phyloP scores from a whole-genome alignment of 305 asterid species.

The Fraxinus sp. region DNA sequence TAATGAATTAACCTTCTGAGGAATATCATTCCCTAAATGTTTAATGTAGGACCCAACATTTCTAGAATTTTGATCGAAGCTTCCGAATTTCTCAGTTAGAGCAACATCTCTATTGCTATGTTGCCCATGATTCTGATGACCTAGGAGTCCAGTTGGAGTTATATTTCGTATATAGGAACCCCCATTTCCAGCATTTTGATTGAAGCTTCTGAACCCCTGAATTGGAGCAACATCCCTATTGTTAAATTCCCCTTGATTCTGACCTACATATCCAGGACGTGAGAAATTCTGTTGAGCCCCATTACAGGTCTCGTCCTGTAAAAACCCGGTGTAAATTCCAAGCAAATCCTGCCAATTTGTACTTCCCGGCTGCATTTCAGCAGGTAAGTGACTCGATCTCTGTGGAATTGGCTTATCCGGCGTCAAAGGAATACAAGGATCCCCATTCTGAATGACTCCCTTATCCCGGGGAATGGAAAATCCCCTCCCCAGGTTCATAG shows the following conservation, averaged over 20 bases:
- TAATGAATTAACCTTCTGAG: slow-evolving; percentile 42
- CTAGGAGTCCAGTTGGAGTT: slow-evolving; percentile 9
- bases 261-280: slow-evolving; percentile 18
- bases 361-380: slow-evolving; percentile 25
- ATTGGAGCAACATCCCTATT: slow-evolving; percentile 26
- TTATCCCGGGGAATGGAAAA: slow-evolving; percentile 42
- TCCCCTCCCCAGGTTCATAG: slow-evolving; percentile 63
- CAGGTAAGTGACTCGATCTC: slow-evolving; percentile 28
- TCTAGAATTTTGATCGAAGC: slow-evolving; percentile 31
- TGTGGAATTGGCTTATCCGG: slow-evolving; percentile 40
- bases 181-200: slow-evolving; percentile 2
- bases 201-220: slow-evolving; percentile 21
- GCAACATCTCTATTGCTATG: slow-evolving; percentile 23
- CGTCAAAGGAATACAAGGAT: slow-evolving; percentile 47
- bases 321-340: slow-evolving; percentile 43
- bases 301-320: slow-evolving; percentile 28
- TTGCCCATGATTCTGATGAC: slow-evolving; percentile 21
- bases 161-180: slow-evolving; percentile 14
- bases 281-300: slow-evolving; percentile 27
- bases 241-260: slow-evolving; percentile 15
- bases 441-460: slow-evolving; percentile 38
- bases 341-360: slow-evolving; percentile 51
- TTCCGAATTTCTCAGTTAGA: slow-evolving; percentile 21
- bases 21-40: slow-evolving; percentile 30
- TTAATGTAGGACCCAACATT: slow-evolving; percentile 30